A percentile compares a stretch with the other conserved stretches of the same genome.
Evolutionary conservation across 2,329 filamentous ascomycete genomes (phyloP).

Genomic region (Trichoderma sp.): DNA sequence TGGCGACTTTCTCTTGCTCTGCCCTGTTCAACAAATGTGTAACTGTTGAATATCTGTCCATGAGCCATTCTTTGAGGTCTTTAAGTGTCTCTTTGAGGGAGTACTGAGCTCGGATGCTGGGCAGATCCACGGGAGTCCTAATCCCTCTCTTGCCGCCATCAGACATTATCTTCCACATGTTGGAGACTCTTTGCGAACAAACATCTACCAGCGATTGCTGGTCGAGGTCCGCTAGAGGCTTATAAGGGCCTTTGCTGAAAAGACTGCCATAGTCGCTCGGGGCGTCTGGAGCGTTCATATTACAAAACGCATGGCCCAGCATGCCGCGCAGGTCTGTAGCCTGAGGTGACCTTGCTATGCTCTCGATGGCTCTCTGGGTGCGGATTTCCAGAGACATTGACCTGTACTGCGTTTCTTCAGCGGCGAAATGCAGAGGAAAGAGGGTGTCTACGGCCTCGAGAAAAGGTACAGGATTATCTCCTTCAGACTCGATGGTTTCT

Average conservation of each 20-base stretch:
- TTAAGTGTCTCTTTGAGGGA: not conserved
- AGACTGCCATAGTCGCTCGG: constrained; percentile 16
- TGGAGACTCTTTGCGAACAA: constrained; percentile 26
- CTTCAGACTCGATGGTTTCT: constrained; percentile 14
- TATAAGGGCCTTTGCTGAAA: constrained; percentile 28
- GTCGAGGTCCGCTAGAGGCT: constrained; percentile 24
- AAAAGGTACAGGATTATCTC: constrained; percentile 26
- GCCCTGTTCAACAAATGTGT: not conserved
- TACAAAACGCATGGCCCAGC: constrained; percentile 34
- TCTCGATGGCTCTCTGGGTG: constrained; percentile 35
- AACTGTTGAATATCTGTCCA: not conserved
- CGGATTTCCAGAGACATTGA: constrained; percentile 37
- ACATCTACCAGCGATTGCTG: constrained; percentile 23
- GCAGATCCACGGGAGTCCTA: not conserved
- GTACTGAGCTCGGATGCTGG: not conserved
- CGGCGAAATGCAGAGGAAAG: constrained; percentile 32
- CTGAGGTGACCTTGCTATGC: constrained; percentile 20
- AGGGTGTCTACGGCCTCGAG: constrained; percentile 32
- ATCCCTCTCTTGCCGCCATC: not conserved
- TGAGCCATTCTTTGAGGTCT: constrained; percentile 8
- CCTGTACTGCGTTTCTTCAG: constrained; percentile 20
- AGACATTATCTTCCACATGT: constrained; percentile 16
- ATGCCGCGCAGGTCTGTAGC: constrained; percentile 22
- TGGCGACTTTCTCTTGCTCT: not conserved
- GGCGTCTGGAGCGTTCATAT: constrained; percentile 4